Evolutionary conservation across 2,329 filamentous ascomycete genomes (phyloP).

Genomic region (Rhexocercosporidium sp.): DNA sequence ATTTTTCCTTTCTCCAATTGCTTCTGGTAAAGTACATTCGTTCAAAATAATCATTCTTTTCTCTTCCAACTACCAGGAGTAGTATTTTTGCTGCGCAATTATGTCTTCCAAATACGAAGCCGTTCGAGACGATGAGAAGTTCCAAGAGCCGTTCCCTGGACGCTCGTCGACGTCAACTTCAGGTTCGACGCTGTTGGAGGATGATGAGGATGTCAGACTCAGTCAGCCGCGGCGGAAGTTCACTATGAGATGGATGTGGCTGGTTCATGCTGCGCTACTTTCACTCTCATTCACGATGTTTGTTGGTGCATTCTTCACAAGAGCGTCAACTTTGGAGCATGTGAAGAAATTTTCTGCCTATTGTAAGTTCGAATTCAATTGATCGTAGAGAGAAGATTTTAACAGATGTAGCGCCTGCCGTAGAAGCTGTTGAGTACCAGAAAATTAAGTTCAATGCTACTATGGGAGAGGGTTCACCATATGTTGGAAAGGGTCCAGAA

Average conservation of each 20-base stretch:
- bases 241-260: constrained; percentile 38
- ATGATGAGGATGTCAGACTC: constrained; percentile 31
- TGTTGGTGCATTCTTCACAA: constrained; percentile 33
- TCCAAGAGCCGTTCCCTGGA: constrained; percentile 29
- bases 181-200: constrained; percentile 35
- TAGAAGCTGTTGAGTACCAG: constrained; percentile 54
- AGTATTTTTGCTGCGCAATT: constrained; percentile 26
- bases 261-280: constrained; percentile 36
- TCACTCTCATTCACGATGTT: constrained; percentile 38
- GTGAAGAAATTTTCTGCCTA: constrained; percentile 51
- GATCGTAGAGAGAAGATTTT: background rate
- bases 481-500: constrained; percentile 59
- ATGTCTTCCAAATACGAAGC: constrained; percentile 39
- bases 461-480: constrained; percentile 50
- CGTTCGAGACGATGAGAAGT: constrained; percentile 35
- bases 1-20: constrained; percentile 27
- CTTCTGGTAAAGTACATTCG: constrained; percentile 39
- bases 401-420: constrained; percentile 50
- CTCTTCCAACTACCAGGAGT: constrained; percentile 33
- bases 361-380: constrained; percentile 44
- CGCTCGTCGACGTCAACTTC: constrained; percentile 32
- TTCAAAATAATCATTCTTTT: constrained; percentile 24
- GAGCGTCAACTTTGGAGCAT: constrained; percentile 38
- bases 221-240: constrained; percentile 13
- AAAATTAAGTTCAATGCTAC: constrained; percentile 55